Evolutionary conservation across 1,284 basidiomycete species (phyloP).

Genomic region (Rhodotorula sp.): DNA sequence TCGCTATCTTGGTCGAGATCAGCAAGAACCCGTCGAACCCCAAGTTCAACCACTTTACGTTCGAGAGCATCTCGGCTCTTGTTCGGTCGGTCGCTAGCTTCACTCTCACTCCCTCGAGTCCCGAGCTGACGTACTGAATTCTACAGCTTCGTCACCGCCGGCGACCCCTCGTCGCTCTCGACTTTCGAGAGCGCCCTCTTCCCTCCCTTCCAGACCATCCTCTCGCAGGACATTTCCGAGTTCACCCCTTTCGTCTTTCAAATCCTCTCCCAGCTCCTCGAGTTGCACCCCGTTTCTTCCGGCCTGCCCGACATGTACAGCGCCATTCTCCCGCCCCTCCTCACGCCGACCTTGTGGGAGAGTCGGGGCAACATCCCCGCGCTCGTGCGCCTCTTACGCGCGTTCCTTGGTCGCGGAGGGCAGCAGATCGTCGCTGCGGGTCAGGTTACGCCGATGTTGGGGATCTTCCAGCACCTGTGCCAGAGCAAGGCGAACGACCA

Average conservation of each 20-base stretch:
- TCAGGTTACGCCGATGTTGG: constrained; percentile 77
- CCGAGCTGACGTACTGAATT: constrained; percentile 45
- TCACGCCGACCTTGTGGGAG: constrained; percentile 86
- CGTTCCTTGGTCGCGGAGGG: constrained; percentile 75
- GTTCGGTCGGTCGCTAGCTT: constrained; percentile 80
- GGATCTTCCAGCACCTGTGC: constrained; percentile 83
- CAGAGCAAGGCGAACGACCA: constrained; percentile 84
- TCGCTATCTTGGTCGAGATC: constrained; percentile 78
- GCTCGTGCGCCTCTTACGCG: constrained; percentile 81
- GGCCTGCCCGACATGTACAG: constrained; percentile 74
- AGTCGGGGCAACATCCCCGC: constrained; percentile 95
- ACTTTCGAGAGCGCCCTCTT: constrained; percentile 75
- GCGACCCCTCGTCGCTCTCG: constrained; percentile 64
- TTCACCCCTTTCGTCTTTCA: constrained; percentile 98
- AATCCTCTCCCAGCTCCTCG: constrained; percentile 92
- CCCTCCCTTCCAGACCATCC: constrained; percentile 80
- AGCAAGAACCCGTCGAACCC: constrained; percentile 97
- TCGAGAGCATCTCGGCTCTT: constrained; percentile 89
- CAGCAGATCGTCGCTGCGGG: constrained; percentile 67
- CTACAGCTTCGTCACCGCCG: constrained; percentile 69
- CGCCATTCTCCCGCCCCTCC: constrained; percentile 73
- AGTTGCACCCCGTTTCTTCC: constrained; percentile 62
- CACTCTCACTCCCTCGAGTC: constrained; percentile 53
- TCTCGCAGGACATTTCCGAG: constrained; percentile 91
- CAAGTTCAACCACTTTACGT: constrained; percentile 94